phyloP scores from a whole-genome alignment of 2,329 filamentous ascomycete genomes.

The Geosmithia flava region DNA sequence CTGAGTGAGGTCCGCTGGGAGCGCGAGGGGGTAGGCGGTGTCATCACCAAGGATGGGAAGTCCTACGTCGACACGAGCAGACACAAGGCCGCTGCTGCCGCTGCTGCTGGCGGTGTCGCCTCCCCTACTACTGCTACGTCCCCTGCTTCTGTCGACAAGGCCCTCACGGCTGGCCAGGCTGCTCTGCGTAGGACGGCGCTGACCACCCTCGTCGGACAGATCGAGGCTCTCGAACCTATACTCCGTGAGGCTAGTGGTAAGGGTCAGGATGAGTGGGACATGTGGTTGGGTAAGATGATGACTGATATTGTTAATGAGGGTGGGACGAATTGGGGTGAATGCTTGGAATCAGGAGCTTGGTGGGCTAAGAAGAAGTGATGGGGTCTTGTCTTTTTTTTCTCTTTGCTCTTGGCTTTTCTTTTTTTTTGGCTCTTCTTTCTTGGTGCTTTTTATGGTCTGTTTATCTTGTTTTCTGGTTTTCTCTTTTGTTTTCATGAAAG shows the following conservation, averaged over 20 bases:
- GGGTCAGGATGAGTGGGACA: slow-evolving; percentile 75
- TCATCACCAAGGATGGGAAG: slow-evolving; percentile 47
- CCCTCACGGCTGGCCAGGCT: slow-evolving; percentile 54
- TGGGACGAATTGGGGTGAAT: slow-evolving; percentile 69
- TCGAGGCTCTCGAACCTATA: slow-evolving; percentile 67
- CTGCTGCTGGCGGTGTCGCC: too few species aligned
- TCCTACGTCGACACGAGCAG: slow-evolving; percentile 39
- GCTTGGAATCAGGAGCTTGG: slow-evolving; percentile 72
- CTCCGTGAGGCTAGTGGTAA: slow-evolving; percentile 68
- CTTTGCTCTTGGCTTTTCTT: not conserved
- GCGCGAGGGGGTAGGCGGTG: slow-evolving; percentile 56
- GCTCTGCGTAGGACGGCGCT: slow-evolving; percentile 72
- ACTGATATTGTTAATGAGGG: slow-evolving; percentile 63
- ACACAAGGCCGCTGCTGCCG: slow-evolving; percentile 22
- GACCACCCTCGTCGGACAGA: slow-evolving; percentile 63
- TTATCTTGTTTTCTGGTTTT: not conserved
- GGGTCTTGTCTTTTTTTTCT: not conserved
- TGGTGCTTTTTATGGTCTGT: too few species aligned
- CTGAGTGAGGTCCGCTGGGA: slow-evolving; percentile 82
- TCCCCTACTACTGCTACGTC: not conserved
- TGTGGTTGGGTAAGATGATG: slow-evolving; percentile 74
- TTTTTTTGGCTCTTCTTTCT: not conserved
- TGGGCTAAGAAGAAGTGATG: slow-evolving; percentile 55
- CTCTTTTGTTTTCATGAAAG: too few species aligned
- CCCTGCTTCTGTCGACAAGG: slow-evolving; percentile 9